A percentile compares a stretch with the other conserved stretches of the same genome.
Evolutionary conservation across 2,329 filamentous ascomycete species (phyloP).

Genomic region (Escovopsis sp.): DNA sequence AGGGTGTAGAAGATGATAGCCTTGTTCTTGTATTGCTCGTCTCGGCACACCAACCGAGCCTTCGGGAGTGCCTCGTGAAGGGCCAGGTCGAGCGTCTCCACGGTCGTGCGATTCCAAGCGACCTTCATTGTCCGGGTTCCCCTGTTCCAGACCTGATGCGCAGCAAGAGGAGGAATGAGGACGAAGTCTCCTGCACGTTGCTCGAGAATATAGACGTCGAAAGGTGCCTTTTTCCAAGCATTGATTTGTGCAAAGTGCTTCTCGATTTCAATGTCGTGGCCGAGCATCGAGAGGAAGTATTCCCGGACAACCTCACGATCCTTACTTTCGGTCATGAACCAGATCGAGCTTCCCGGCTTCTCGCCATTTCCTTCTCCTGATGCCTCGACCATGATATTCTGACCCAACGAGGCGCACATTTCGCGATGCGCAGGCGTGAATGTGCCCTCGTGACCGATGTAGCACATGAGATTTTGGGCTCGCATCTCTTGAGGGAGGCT

Average conservation of each 20-base stretch:
- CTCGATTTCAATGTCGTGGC: conserved; percentile 93
- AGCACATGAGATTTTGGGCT: conserved; percentile 95
- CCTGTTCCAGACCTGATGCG: conserved; percentile 96
- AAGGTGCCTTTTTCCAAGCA: conserved; percentile 88
- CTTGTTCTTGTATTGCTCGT: conserved; percentile 98
- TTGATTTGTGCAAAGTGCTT: conserved; percentile 93
- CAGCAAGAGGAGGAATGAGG: conserved; percentile 78
- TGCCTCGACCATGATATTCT: conserved; percentile 96
- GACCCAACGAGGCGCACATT: conserved; percentile 92
- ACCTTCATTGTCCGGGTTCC: conserved; percentile 95
- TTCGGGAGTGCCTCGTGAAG: conserved; percentile 77
- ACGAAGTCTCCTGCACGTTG: conserved; percentile 87
- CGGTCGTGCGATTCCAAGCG: conserved; percentile 92
- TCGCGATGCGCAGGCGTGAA: conserved; percentile 91
- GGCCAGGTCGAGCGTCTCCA: conserved; percentile 78
- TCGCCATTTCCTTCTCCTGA: conserved; percentile 61
- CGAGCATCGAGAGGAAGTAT: conserved; percentile 84
- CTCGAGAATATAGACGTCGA: conserved; percentile 84
- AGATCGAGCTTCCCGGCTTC: conserved; percentile 77
- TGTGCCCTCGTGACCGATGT: conserved; percentile 92
- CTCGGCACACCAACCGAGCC: conserved; percentile 79
- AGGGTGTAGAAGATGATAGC: conserved; percentile 85
- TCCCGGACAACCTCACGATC: conserved; percentile 83
- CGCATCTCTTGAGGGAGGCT: conserved; percentile 76
- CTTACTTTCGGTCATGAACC: conserved; percentile 97